Evolutionary conservation across 768 basidiomycete species (phyloP), one percentile per base, ranked within the genome.

Genomic region (Dendrothele bispora): DNA sequence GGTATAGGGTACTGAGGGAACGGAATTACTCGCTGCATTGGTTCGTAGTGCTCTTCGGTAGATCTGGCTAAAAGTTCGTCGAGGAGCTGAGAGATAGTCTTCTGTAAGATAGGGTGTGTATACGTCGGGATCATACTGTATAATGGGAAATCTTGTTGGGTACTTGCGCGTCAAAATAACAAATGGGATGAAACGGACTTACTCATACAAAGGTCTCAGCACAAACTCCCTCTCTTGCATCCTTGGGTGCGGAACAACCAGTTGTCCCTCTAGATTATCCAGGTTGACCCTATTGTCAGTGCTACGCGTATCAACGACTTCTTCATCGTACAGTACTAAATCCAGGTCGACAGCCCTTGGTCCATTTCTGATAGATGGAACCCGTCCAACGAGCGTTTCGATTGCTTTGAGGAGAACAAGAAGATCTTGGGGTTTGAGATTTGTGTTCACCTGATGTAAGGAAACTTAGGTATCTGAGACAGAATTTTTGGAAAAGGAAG

Each of bases 321-420:
- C 48, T 18, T 76, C 59, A 43, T 84, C 89, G 55, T 90, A 97
- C 12, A 88, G 74, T 2, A 98, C 55, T 32, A 98, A 74, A 61
- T 98, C 97, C 29, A 99, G 71, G 61, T 99, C 95, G 38, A 98
- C 77, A 1, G 86, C 85, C 7, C 95, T 79, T 0, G 95, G 97
- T 0, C 97, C 97, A 61, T 92, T 87, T 7, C 85, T 77, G 52
- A 88, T 73, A 0, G 88, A 83, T 2, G 86, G 85, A 3, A 84
- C 76, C 11, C 97, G 82, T 2, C 95, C 97, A 0, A 97, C 83
- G 2, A 64, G 62, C 0, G 44, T 58, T 62, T 99, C 97, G 28
- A 94, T 82, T 7, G 64, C 50, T 63, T 97, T 98, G 30, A 93
- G 61, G 14, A 86, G 60, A 2, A 57, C 53, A 2, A 98, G 71